Conservation (phyloP, 768 basidiomycete species). For the Guyanaporus albipodus region DNA sequence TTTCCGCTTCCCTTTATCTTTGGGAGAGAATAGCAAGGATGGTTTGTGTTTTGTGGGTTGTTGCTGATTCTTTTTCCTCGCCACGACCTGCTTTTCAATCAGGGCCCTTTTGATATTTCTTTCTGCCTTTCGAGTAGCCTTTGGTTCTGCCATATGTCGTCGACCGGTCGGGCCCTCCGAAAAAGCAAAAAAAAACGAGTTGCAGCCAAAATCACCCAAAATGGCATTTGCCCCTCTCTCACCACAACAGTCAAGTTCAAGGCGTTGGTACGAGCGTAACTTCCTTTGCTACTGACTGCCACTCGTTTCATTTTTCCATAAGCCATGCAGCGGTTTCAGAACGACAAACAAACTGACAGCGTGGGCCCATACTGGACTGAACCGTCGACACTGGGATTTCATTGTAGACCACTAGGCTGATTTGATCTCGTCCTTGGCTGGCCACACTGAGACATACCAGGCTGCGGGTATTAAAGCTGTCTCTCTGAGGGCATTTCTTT, state of each 20-base stretch:
- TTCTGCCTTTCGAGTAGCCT: slow-evolving; percentile 18
- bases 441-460: slow-evolving; percentile 15
- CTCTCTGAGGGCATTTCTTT: slow-evolving; percentile 12
- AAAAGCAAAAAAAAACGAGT: no score
- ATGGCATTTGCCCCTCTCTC: not conserved
- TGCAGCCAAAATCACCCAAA: not conserved
- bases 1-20: slow-evolving; percentile 31
- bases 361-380: no score
- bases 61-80: slow-evolving; percentile 4
- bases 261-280: no score
- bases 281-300: no score
- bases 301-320: no score
- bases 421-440: slow-evolving; percentile 16
- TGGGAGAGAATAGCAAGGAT: slow-evolving; percentile 15
- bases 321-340: not conserved
- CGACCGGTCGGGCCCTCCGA: not conserved
- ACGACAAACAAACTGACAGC: no score
- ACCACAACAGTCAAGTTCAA: no score
- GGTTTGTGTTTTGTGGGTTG: not conserved
- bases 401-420: slow-evolving; percentile 7
- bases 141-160: slow-evolving; percentile 16
- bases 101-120: slow-evolving; percentile 23
- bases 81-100: slow-evolving; percentile 13
- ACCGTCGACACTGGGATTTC: slow-evolving; percentile 1
- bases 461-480: slow-evolving; percentile 18